These are phyloP conservation scores for Perkinsus chesapeaki DNA, from an alignment of 169 alveolate genomes.

Conservation along the genomic window DNA sequence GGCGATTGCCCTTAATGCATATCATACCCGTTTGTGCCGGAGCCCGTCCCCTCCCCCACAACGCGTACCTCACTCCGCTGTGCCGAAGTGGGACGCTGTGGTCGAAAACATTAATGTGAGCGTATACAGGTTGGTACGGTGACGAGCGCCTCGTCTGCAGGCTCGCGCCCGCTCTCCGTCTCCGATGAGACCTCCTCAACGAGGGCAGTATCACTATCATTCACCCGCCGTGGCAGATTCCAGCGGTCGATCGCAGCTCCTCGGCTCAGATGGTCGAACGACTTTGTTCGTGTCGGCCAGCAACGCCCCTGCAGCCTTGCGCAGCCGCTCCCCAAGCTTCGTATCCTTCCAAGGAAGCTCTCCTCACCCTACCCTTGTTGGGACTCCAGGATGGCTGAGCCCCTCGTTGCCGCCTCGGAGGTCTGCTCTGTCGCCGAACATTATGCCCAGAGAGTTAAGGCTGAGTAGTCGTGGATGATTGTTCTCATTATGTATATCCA, in stretches of 20 bases:
- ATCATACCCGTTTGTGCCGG: neutral
- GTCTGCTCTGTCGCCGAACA: neutral
- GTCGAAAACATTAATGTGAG: neutral
- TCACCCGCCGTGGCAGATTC: neutral
- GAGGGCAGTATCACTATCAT: neutral
- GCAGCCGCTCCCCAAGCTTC: neutral
- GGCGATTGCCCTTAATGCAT: neutral
- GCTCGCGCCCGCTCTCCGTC: neutral
- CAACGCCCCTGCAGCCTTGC: neutral
- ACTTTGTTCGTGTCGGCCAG: neutral
- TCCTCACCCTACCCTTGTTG: too few species aligned
- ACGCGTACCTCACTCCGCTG: neutral
- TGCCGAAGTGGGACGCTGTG: neutral
- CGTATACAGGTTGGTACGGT: neutral
- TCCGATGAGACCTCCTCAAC: neutral
- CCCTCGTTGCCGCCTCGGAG: neutral
- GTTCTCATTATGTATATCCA: neutral
- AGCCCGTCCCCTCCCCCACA: neutral
- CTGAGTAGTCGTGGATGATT: neutral
- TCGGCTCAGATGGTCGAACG: too few species aligned
- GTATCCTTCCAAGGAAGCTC: neutral
- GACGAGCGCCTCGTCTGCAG: neutral
- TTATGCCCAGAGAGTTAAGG: neutral
- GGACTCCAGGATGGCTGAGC: neutral
- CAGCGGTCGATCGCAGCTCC: too few species aligned